phyloP scores from a whole-genome alignment of 1,284 basidiomycete species.

The Laetiporus sulphureus region DNA sequence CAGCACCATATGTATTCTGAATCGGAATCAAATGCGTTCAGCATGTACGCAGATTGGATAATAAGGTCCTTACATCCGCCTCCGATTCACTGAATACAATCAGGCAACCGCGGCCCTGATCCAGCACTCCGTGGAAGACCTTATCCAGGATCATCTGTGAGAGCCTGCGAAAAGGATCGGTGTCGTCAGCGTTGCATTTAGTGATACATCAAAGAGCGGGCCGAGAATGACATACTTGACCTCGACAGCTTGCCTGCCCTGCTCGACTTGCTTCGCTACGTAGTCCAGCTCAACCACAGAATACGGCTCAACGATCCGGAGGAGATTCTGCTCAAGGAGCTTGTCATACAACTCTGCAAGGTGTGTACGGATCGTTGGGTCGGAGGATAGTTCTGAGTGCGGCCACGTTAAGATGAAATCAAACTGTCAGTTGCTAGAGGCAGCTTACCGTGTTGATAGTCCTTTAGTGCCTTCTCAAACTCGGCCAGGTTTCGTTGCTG shows the following conservation, averaged over 20 bases:
- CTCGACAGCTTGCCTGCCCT: conserved; percentile 90
- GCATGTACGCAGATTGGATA: background rate
- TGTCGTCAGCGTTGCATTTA: too few relatives aligned
- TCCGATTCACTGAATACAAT: conserved; percentile 85
- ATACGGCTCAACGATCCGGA: conserved; percentile 95
- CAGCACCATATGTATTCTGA: conserved; percentile 83
- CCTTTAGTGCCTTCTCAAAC: conserved; percentile 83
- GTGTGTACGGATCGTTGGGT: conserved; percentile 92
- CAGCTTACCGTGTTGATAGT: conserved; percentile 77
- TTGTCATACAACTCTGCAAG: conserved; percentile 93
- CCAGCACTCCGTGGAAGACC: conserved; percentile 88
- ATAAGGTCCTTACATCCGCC: conserved; percentile 59
- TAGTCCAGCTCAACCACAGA: conserved; percentile 87
- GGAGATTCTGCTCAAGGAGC: conserved; percentile 89
- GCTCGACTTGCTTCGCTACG: conserved; percentile 85
- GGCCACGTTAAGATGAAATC: background rate
- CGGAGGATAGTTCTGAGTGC: conserved; percentile 77
- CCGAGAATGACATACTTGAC: conserved; percentile 61
- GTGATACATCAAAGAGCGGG: too few relatives aligned
- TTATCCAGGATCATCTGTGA: conserved; percentile 99
- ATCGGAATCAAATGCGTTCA: background rate
- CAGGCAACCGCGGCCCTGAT: conserved; percentile 91
- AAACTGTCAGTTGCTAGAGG: background rate
- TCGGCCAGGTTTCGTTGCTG: conserved; percentile 85
- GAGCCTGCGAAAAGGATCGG: conserved; percentile 51